These are phyloP conservation scores for Nakataea oryzae DNA, from an alignment of 2,329 filamentous ascomycete species.

Conservation along the genomic window DNA sequence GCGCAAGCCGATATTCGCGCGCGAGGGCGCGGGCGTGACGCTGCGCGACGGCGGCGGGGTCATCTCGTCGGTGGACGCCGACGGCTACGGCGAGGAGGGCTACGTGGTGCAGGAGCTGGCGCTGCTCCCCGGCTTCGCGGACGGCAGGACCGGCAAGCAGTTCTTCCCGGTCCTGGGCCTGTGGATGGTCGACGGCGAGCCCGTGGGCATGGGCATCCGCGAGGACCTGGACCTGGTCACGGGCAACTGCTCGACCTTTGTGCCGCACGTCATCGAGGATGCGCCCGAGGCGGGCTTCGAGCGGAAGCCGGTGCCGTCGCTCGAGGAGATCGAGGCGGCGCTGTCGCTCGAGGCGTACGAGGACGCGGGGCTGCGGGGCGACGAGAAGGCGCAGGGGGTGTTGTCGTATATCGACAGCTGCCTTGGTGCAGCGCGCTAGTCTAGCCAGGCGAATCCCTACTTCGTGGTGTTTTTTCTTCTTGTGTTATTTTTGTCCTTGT, in stretches of 20 bases:
- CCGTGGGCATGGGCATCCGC: not conserved
- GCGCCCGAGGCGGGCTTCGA: not conserved
- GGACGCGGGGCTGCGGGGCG: not conserved
- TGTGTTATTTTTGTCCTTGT: no score
- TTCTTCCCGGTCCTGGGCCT: not conserved
- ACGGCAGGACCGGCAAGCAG: not conserved
- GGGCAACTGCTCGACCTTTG: not conserved
- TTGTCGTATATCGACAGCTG: not conserved
- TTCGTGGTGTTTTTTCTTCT: no score
- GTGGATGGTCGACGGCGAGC: constrained; percentile 1
- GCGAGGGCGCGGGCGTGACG: not conserved
- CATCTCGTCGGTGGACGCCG: not conserved
- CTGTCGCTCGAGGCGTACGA: not conserved
- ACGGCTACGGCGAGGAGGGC: not conserved
- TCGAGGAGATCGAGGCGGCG: not conserved
- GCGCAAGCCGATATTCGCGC: not conserved
- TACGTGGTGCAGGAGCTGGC: constrained; percentile 1
- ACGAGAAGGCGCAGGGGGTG: not conserved
- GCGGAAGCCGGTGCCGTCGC: not conserved
- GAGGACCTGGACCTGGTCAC: not conserved
- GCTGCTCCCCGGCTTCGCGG: not conserved
- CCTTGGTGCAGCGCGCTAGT: not conserved
- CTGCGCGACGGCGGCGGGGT: not conserved
- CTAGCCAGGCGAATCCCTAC: no score
- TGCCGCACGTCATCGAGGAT: not conserved